phyloP scores from a whole-genome alignment of 345 rosid species.

The Eucalyptus curtisii region DNA sequence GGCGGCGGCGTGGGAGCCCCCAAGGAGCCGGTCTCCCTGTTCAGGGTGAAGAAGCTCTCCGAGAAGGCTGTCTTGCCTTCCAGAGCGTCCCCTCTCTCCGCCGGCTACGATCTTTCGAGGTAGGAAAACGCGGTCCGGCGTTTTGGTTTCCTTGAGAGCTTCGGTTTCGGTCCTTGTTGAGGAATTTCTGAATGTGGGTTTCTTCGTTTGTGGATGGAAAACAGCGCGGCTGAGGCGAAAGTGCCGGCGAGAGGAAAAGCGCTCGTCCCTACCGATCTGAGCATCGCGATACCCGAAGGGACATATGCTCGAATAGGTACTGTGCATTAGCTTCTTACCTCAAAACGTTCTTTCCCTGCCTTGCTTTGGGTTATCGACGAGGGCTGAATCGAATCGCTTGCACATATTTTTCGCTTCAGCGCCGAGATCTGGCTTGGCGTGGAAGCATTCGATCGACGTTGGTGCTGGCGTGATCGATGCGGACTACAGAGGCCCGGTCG shows the following conservation, averaged over 20 bases:
- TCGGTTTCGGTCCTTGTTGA: neutral
- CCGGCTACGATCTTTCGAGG: constrained; percentile 83
- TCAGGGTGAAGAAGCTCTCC: constrained; percentile 69
- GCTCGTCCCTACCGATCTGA: constrained; percentile 63
- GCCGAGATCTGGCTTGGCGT: constrained; percentile 69
- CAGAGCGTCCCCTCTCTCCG: constrained; percentile 59
- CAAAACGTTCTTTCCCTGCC: neutral
- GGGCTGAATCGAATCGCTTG: neutral
- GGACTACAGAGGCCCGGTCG: constrained; percentile 71
- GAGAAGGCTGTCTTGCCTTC: constrained; percentile 62
- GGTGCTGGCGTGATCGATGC: constrained; percentile 82
- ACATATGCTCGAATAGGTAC: constrained; percentile 72
- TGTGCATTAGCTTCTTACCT: neutral
- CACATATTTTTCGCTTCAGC: neutral
- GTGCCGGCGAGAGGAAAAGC: constrained; percentile 87
- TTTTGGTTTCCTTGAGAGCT: neutral
- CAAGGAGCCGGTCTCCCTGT: neutral
- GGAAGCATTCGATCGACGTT: constrained; percentile 75
- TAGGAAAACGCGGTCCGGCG: neutral
- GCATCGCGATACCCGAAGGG: constrained; percentile 58
- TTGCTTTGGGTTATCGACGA: neutral
- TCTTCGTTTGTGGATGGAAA: neutral
- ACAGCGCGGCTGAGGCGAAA: constrained; percentile 43
- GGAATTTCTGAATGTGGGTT: neutral
- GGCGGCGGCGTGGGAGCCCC: constrained; percentile 8